Evolutionary conservation across 345 rosid species (phyloP), one percentile per base, ranked within the genome.

Genomic region (Salix brachista): DNA sequence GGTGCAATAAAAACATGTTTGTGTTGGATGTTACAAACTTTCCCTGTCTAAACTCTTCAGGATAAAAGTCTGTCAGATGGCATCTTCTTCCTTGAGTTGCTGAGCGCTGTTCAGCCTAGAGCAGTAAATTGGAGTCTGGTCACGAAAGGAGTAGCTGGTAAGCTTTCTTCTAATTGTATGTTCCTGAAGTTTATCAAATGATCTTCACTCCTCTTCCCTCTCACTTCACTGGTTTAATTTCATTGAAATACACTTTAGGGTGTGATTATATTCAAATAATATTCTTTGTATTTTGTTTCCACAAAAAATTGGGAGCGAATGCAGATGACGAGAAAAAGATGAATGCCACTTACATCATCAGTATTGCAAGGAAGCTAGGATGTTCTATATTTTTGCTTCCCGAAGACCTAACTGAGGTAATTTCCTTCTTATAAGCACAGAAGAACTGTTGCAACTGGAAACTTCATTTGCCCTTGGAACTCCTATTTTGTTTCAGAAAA

Each of bases 351-450:
- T 93, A 96, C 80, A 90, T 96, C 73, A 96, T 96, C 78, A 96
- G 99, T 77, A 92, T 92, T 18, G 98, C 98, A 2, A 92, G 98
- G 80, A 93, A 96, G 86, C 86, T 96, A 28, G 98, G 97, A 75
- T 96, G 99, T 87, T 84, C 99, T 30, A 96, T 96, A 83, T 96
- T 96, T 83, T 83, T 93, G 85, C 97, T 96, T 83, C 97, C 97
- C 4, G 99, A 96, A 87, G 98, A 93, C 84, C 84, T 96, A 69
- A 93, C 89, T 21, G 97, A 96, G 98, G 99, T 93, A 89, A 17
- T 21, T 58, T 50, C 69, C 42, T 0, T 10, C n/a, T 62, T 14
- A 46, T 46, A 46, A 14, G 46, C 46, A 42, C 46, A 11, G 46
- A 41, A 41, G 46, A 42, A 42, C 46, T 42, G 14, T 3, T 42